Base-by-base conservation (phyloP, 2,329 filamentous ascomycete species). In the Cytospora piceae region DNA sequence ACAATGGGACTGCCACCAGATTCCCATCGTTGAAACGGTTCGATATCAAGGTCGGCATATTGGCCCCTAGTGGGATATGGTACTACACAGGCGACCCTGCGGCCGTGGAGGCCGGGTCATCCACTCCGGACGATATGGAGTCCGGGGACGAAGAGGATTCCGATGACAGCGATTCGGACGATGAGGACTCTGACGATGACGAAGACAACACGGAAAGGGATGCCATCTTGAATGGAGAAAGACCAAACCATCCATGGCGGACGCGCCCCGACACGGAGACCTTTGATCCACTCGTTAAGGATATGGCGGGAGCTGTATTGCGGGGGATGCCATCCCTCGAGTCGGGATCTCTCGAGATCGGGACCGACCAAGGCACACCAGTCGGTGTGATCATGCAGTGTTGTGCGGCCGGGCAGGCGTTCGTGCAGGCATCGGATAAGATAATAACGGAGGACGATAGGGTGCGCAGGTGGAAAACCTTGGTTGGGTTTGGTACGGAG, bases 51-150 rank as follows among this genome's bases (percentile, higher is more conserved):
- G 51, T 31, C 14, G 29, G 51, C 11, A 27, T 54, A 15, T 27
- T 54, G 51, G 29, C 51, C 12, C 51, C 51, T 27, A 31, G 29
- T 54, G 51, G 51, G 17, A 11, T 20, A 17, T 54, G 51, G 51
- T 54, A 54, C 22, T 54, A 54, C 11, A 54, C 51, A n/a, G 51
- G 51, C 22, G 51, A 54, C 11, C n/a, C 51, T 42, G 39, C 15
- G 15, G 39, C 39, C 39, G 39, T 42, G 14, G 39, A 42, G 39
- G 39, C 39, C 6, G 39, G 39, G 39, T 42, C 39, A n/a, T 15
- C 17, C 17, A 15, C 2, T n/a, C 39, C 17, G 39, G 39, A 20
- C 3, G 39, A 42, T 6, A 20, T 42, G 6, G 39, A 7, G 15
- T 20, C 17, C 39, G 39, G 20, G 15, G 39, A 42, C 17, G 39